phyloP scores from a whole-genome alignment of 108 stramenopile genomes.

The Asterionellopsis glacialis region DNA sequence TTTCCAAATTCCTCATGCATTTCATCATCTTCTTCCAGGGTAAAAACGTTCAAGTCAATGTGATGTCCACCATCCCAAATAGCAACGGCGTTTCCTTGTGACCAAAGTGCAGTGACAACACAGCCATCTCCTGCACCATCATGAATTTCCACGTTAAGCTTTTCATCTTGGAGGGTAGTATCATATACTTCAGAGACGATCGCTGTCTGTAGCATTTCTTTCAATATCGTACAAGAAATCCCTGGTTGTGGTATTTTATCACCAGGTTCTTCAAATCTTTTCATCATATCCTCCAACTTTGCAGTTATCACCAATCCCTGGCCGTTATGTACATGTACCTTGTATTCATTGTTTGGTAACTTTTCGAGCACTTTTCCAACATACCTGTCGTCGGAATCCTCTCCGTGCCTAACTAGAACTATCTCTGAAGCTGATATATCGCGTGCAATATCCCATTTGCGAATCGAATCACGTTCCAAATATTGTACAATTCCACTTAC shows the following conservation, averaged over 20 bases:
- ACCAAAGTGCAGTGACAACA: conserved; percentile 27
- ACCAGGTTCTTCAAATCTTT: too few relatives aligned
- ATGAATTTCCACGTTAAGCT: background rate
- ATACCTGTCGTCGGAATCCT: too few relatives aligned
- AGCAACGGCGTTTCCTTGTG: conserved; percentile 26
- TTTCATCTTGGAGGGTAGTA: background rate
- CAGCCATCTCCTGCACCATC: conserved; percentile 51
- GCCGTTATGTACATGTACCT: too few relatives aligned
- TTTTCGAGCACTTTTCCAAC: too few relatives aligned
- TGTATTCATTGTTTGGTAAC: too few relatives aligned
- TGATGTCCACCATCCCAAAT: conserved; percentile 61
- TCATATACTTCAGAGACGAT: background rate
- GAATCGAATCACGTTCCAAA: too few relatives aligned
- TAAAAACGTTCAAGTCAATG: conserved; percentile 59
- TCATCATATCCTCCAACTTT: too few relatives aligned
- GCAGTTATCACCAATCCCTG: too few relatives aligned
- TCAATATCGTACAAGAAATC: background rate
- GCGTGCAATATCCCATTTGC: too few relatives aligned
- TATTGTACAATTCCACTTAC: too few relatives aligned
- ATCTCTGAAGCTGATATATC: too few relatives aligned
- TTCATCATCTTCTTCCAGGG: conserved; percentile 28
- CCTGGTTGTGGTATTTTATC: background rate
- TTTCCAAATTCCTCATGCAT: background rate
- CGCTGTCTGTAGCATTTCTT: background rate
- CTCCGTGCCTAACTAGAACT: too few relatives aligned